Percentiles rank a stretch among this genome's conserved stretches.
These are phyloP conservation scores for Simmondsia chinensis DNA, from an alignment of 148 eudicot species.

Conservation along the genomic window DNA sequence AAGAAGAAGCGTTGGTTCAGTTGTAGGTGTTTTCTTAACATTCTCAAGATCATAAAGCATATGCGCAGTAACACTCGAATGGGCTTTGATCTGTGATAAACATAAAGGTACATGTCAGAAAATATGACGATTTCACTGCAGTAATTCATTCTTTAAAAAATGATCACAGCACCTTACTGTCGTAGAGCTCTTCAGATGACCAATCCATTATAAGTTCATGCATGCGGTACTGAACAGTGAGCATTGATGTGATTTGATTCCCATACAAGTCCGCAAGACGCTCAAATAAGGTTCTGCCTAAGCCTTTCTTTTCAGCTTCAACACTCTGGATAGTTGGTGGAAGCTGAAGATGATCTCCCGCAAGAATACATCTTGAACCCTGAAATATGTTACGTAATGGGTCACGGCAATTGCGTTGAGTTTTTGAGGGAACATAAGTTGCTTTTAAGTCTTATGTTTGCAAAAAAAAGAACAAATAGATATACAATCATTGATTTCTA, in stretches of 20 bases:
- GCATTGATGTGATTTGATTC: constrained; percentile 83
- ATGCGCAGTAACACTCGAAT: constrained; percentile 88
- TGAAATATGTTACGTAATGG: constrained; percentile 17
- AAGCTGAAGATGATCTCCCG: constrained; percentile 90
- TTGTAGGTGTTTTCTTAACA: constrained; percentile 64
- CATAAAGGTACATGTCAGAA: neutral
- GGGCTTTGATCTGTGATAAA: constrained; percentile 62
- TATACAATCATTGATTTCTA: too few species aligned
- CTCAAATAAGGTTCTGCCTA: constrained; percentile 89
- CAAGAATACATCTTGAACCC: constrained; percentile 89
- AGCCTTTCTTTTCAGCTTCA: constrained; percentile 94
- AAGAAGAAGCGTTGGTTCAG: constrained; percentile 80
- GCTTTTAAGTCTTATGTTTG: too few species aligned
- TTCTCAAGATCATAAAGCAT: constrained; percentile 70
- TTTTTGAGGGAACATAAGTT: too few species aligned
- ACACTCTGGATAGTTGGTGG: constrained; percentile 92
- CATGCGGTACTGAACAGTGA: constrained; percentile 98
- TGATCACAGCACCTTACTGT: constrained; percentile 80
- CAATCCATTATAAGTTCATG: constrained; percentile 91
- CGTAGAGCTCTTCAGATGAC: constrained; percentile 89
- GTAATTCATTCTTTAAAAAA: too few species aligned
- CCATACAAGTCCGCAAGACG: constrained; percentile 93
- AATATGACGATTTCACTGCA: too few species aligned
- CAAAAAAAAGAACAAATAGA: too few species aligned
- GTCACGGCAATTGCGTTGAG: too few species aligned